A percentile compares a stretch with the other conserved stretches of the same genome.
Evolutionary conservation across 139 green algal genomes (phyloP).

Genomic region (Marvania coccoides): DNA sequence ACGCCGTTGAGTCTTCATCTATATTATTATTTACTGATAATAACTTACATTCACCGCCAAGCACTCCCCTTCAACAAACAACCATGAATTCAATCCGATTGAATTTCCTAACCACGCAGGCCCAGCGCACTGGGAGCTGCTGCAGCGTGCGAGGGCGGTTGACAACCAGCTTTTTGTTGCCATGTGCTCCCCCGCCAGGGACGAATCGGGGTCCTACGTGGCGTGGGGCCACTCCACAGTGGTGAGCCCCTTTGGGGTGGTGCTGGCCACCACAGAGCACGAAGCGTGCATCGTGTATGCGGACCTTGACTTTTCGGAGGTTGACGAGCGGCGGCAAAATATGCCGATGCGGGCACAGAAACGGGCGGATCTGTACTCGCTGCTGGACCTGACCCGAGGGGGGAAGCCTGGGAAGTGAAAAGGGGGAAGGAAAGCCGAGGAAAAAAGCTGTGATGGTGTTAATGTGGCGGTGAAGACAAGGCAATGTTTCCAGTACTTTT

Average conservation of each 20-base stretch:
- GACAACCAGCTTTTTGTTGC: slow-evolving; percentile 94
- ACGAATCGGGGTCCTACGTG: slow-evolving; percentile 22
- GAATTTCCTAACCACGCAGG: too few species aligned
- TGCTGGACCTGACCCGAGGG: slow-evolving; percentile 48
- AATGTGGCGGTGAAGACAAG: too few species aligned
- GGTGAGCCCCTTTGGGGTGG: slow-evolving; percentile 72
- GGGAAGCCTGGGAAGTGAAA: too few species aligned
- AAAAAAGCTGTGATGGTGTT: too few species aligned
- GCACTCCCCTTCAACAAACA: slow-evolving; percentile 89
- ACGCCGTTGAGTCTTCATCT: too few species aligned
- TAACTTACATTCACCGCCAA: too few species aligned
- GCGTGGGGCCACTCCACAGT: slow-evolving; percentile 76
- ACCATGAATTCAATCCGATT: too few species aligned
- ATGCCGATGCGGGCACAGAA: slow-evolving; percentile 80
- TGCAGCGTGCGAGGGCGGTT: slow-evolving; percentile 77
- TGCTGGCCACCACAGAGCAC: slow-evolving; percentile 65
- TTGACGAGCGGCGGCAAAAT: slow-evolving; percentile 39
- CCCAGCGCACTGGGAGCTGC: slow-evolving; percentile 93
- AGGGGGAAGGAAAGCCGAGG: too few species aligned
- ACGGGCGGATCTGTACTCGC: slow-evolving; percentile 68
- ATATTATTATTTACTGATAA: too few species aligned
- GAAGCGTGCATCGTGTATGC: slow-evolving; percentile 39
- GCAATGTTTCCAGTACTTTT: too few species aligned
- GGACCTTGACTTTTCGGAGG: slow-evolving; percentile 62
- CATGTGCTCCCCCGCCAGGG: slow-evolving; percentile 81